Percentiles rank a stretch among this genome's conserved stretches.
These are phyloP conservation scores for Cicer yamashitae DNA, from an alignment of 306 rosid species.

Conservation along the genomic window DNA sequence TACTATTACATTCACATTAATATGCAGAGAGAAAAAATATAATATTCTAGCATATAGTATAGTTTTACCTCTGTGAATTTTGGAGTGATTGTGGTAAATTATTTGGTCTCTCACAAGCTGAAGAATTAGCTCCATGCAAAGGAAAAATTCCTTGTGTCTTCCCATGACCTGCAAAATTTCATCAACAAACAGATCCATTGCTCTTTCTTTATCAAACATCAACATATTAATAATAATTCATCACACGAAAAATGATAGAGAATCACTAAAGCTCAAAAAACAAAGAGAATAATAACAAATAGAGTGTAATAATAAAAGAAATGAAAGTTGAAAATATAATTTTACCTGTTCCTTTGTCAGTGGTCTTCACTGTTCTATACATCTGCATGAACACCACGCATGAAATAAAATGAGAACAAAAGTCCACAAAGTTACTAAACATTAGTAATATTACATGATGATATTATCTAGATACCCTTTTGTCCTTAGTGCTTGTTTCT, in stretches of 20 bases:
- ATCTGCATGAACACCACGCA: slow-evolving; percentile 79
- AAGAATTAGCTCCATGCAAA: slow-evolving; percentile 45
- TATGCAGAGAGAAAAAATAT: slow-evolving; percentile 20
- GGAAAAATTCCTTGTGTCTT: slow-evolving; percentile 51
- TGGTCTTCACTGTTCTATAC: slow-evolving; percentile 99
- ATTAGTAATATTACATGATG: no score
- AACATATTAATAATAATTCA: slow-evolving; percentile 67
- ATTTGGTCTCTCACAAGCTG: slow-evolving; percentile 40
- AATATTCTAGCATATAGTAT: not conserved
- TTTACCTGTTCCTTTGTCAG: slow-evolving; percentile 82
- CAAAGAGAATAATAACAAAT: slow-evolving; percentile 59
- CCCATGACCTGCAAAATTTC: slow-evolving; percentile 68
- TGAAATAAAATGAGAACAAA: slow-evolving; percentile 40
- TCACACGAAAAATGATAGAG: not conserved
- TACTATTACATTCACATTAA: slow-evolving; percentile 29
- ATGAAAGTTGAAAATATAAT: slow-evolving; percentile 38
- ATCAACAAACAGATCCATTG: slow-evolving; percentile 47
- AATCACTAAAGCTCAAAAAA: slow-evolving; percentile 43
- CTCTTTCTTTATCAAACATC: slow-evolving; percentile 62
- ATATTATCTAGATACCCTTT: slow-evolving; percentile 59
- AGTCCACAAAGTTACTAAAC: slow-evolving; percentile 45
- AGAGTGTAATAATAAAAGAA: slow-evolving; percentile 36
- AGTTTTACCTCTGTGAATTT: slow-evolving; percentile 50
- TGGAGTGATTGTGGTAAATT: slow-evolving; percentile 43
- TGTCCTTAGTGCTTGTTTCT: slow-evolving; percentile 70